Evolutionary conservation across 331 rosid species (phyloP).

Genomic region (Rosa hybrid): DNA sequence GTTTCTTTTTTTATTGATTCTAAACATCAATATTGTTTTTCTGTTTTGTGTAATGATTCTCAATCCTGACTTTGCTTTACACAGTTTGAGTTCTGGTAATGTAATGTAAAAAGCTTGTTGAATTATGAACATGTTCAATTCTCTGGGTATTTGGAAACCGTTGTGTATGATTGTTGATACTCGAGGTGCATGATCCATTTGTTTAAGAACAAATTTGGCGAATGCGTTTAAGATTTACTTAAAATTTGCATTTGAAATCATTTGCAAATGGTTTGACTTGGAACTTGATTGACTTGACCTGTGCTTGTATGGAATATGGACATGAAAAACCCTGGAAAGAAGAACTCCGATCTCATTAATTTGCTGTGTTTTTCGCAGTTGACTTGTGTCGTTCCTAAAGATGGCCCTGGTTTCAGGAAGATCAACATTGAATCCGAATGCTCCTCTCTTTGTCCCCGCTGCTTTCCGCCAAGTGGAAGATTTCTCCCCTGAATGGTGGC

Average conservation of each 20-base stretch:
- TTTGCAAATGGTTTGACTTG: background rate
- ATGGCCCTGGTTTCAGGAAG: constrained; percentile 79
- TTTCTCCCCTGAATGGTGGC: constrained; percentile 97
- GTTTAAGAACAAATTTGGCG: background rate
- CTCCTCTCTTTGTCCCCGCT: constrained; percentile 80
- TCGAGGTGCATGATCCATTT: background rate
- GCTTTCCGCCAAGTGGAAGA: constrained; percentile 86
- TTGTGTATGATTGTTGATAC: background rate
- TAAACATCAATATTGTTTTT: background rate
- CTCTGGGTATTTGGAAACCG: background rate
- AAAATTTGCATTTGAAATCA: background rate
- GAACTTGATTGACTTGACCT: background rate
- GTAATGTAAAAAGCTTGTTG: background rate
- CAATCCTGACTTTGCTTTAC: background rate
- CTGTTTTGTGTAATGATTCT: background rate
- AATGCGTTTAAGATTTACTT: background rate
- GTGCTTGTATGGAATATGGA: background rate
- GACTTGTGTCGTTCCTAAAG: constrained; percentile 16
- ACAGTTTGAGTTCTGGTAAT: background rate
- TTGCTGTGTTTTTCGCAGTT: constrained; percentile 1
- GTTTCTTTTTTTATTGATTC: background rate
- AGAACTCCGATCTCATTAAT: background rate
- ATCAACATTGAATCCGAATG: constrained; percentile 78
- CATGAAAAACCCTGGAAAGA: background rate
- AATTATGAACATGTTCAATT: background rate